Conservation (phyloP, 2,329 filamentous ascomycete genomes). For the Aciculosporium take region DNA sequence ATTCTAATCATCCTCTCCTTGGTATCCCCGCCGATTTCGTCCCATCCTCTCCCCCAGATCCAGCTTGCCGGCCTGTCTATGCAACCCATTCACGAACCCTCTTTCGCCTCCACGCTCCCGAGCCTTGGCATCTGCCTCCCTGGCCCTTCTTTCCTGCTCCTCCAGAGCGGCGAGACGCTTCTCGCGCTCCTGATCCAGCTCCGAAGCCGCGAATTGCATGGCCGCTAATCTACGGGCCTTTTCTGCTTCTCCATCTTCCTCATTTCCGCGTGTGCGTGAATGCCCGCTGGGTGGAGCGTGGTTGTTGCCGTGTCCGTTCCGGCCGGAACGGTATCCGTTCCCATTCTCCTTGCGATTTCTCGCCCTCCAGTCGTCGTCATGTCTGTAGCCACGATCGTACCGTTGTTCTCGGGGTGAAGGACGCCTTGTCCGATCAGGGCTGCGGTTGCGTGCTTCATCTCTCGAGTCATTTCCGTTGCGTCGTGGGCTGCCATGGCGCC, state of each 20-base stretch:
- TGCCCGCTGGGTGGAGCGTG: too few species aligned
- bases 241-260: constrained; percentile 34
- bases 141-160: constrained; percentile 47
- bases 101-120: constrained; percentile 49
- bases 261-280: too few species aligned
- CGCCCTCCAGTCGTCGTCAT: not conserved
- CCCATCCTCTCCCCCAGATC: constrained; percentile 38
- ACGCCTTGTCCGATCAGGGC: not conserved
- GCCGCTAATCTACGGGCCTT: constrained; percentile 53
- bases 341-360: not conserved
- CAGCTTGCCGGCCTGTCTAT: constrained; percentile 41
- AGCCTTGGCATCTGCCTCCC: constrained; percentile 52
- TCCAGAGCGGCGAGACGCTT: constrained; percentile 53
- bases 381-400: constrained; percentile 1
- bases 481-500: constrained; percentile 3
- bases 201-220: constrained; percentile 57
- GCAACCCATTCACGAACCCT: constrained; percentile 49
- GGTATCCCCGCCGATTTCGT: constrained; percentile 29
- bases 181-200: constrained; percentile 57
- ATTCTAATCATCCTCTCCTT: constrained; percentile 29
- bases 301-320: constrained; percentile 8
- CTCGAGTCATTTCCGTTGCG: not conserved
- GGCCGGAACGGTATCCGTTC: constrained; percentile 4
- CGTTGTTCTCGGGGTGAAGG: constrained; percentile 8
- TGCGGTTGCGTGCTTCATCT: not conserved